phyloP scores from a whole-genome alignment of 805 yeast species.

The Spathaspora girioi region DNA sequence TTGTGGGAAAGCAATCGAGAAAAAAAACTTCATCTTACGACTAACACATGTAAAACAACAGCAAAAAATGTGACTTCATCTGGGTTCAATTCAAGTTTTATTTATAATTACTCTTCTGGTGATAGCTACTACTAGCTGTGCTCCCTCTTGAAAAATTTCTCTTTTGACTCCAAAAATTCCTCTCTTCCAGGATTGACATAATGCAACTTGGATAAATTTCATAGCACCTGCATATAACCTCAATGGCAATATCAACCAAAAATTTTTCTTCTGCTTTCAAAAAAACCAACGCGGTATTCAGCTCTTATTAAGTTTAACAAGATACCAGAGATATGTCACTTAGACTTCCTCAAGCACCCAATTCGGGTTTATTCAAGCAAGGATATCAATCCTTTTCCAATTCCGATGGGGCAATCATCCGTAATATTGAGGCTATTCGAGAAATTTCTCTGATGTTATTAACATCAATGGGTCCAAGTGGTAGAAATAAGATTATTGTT shows the following conservation, averaged over 20 bases:
- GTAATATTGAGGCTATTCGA: slow-evolving; percentile 91
- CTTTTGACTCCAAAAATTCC: no score
- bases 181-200: neutral
- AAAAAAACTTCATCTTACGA: neutral
- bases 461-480: slow-evolving; percentile 96
- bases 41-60: neutral
- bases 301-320: neutral
- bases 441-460: slow-evolving; percentile 89
- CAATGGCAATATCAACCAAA: neutral
- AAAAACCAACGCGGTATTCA: neutral
- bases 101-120: no score
- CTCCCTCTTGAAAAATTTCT: no score
- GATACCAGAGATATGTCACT: slow-evolving; percentile 63
- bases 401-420: slow-evolving; percentile 90
- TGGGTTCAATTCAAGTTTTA: no score
- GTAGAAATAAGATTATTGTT: slow-evolving; percentile 92
- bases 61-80: neutral
- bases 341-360: slow-evolving; percentile 88
- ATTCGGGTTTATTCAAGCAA: slow-evolving; percentile 89
- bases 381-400: slow-evolving; percentile 85
- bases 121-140: no score
- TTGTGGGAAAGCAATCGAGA: neutral
- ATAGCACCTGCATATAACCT: neutral
- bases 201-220: neutral
- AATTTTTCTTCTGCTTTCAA: neutral